phyloP scores from a whole-genome alignment of 1,139 yeast genomes.

The Taphrina communis region DNA sequence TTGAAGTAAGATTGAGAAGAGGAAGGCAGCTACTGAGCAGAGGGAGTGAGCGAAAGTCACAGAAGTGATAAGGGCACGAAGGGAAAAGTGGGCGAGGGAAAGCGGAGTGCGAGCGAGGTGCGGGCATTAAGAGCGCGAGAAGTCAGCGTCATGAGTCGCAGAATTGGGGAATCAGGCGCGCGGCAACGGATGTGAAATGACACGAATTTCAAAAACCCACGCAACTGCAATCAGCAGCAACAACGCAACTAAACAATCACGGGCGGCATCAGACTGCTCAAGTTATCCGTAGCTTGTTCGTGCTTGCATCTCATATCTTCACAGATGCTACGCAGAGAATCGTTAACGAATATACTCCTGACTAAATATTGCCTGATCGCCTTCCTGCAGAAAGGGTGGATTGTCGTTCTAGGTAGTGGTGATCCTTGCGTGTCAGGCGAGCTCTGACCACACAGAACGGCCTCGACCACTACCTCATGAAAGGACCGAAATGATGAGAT shows the following conservation, averaged over 20 bases:
- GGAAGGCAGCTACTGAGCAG: not conserved
- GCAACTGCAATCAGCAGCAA: conserved; percentile 6
- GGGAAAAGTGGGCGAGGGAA: conserved; percentile 2
- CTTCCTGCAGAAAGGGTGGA: no score
- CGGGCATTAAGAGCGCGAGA: conserved; percentile 2
- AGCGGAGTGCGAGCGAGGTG: conserved; percentile 19
- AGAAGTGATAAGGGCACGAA: not conserved
- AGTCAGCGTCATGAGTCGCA: conserved; percentile 8
- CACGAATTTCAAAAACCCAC: conserved; percentile 13
- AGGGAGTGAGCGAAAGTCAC: no score
- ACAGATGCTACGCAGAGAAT: no score
- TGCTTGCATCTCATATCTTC: no score
- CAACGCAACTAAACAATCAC: not conserved
- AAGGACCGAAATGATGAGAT: no score
- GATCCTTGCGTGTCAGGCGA: no score
- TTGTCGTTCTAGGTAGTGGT: no score
- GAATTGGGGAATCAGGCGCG: not conserved
- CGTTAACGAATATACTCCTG: no score
- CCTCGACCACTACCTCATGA: no score
- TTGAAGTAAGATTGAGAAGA: not conserved
- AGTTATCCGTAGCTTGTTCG: no score
- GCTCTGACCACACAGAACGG: no score
- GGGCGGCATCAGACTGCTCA: not conserved
- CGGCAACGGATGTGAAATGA: conserved; percentile 18
- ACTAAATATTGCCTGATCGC: no score